Percentiles rank a stretch among this genome's conserved stretches.
Evolutionary conservation across 352 stramenopile genomes (phyloP).

Genomic region (Pythium dissimile): DNA sequence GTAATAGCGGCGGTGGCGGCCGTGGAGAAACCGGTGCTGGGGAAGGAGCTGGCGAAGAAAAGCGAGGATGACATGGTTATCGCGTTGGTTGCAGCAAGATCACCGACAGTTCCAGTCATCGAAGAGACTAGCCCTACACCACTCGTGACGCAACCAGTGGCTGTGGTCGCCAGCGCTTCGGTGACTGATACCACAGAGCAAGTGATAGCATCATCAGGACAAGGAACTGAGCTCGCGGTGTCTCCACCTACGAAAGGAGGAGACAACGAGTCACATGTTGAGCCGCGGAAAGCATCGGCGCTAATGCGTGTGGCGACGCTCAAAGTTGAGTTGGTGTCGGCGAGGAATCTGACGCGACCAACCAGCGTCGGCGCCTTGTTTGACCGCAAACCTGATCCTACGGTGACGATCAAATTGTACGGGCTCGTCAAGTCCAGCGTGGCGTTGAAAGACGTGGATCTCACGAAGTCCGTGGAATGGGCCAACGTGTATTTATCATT

Average conservation of each 20-base stretch:
- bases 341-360: conserved; percentile 25
- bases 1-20: too few relatives aligned
- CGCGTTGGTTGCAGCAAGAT: neutral
- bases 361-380: conserved; percentile 31
- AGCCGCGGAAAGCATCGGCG: neutral
- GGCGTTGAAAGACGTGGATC: conserved; percentile 32
- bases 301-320: conserved; percentile 14
- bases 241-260: too few relatives aligned
- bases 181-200: too few relatives aligned
- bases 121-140: too few relatives aligned
- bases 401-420: conserved; percentile 31
- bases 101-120: neutral
- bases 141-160: too few relatives aligned
- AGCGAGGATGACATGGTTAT: neutral
- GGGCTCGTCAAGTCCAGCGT: conserved; percentile 18
- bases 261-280: too few relatives aligned
- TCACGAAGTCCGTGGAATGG: conserved; percentile 35
- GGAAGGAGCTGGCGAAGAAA: neutral
- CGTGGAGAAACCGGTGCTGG: neutral
- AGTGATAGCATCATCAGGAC: too few relatives aligned
- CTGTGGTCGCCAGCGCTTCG: too few relatives aligned
- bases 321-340: conserved; percentile 29
- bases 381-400: conserved; percentile 38
- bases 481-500: conserved; percentile 19
- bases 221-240: too few relatives aligned